A percentile compares a stretch with the other conserved stretches of the same genome.
phyloP scores from a whole-genome alignment of 2,329 filamentous ascomycete genomes.

The Hymenoscyphus linearis region DNA sequence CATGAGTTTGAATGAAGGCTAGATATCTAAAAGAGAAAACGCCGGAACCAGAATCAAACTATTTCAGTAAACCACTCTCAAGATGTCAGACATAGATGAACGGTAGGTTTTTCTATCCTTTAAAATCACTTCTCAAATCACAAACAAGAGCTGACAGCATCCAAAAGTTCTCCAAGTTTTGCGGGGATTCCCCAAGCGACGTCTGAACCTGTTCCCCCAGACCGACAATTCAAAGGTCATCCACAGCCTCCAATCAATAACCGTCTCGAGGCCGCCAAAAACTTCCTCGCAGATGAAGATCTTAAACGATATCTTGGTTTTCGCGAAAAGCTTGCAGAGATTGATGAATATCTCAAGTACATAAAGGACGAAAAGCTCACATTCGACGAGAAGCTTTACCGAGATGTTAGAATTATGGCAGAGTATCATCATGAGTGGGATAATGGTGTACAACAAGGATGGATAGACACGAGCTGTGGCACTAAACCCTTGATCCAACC shows the following conservation, averaged over 20 bases:
- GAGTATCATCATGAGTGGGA: constrained; percentile 24
- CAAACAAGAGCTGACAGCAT: neutral
- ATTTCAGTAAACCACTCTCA: neutral
- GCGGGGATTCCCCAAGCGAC: neutral
- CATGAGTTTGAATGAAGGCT: neutral
- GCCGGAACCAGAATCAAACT: neutral
- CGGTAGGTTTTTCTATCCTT: neutral
- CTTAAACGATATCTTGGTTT: constrained; percentile 38
- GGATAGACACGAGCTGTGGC: constrained; percentile 4
- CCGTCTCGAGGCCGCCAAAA: constrained; percentile 33
- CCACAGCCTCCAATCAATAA: constrained; percentile 32
- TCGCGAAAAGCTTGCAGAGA: constrained; percentile 32
- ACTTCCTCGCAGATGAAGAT: constrained; percentile 47
- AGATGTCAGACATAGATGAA: neutral
- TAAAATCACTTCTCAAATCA: neutral
- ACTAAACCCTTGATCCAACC: constrained; percentile 9
- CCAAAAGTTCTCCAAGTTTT: neutral
- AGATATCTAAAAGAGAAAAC: neutral
- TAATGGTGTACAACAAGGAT: constrained; percentile 4
- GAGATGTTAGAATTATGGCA: constrained; percentile 22
- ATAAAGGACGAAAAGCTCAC: constrained; percentile 14
- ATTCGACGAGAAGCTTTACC: constrained; percentile 10
- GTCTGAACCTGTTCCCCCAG: neutral
- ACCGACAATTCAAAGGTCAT: constrained; percentile 20
- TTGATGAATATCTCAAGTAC: constrained; percentile 24